phyloP scores from a whole-genome alignment of 108 stramenopile species.

The Skeletonema potamos region DNA sequence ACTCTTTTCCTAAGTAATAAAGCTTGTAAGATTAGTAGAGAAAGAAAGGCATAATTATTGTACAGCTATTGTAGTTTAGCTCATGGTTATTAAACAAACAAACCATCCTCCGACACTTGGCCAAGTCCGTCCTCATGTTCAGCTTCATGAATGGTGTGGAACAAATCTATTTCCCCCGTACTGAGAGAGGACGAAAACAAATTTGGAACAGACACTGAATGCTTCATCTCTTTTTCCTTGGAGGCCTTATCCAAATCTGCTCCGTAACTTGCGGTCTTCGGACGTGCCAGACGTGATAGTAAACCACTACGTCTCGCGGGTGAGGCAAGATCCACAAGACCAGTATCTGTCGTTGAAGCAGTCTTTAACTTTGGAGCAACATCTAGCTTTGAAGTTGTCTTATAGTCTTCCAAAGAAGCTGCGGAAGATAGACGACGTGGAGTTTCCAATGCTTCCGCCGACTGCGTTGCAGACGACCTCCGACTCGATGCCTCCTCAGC shows the following conservation, averaged over 20 bases:
- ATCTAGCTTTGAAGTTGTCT: background rate
- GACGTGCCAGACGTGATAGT: slow-evolving; percentile 34
- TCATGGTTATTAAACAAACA: background rate
- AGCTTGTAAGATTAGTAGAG: slow-evolving; percentile 8
- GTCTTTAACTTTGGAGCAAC: background rate
- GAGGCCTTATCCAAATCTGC: slow-evolving; percentile 27
- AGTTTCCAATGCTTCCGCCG: background rate
- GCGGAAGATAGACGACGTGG: slow-evolving; percentile 5
- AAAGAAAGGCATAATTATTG: background rate
- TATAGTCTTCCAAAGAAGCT: background rate
- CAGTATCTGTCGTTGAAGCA: background rate
- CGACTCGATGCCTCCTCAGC: slow-evolving; percentile 20
- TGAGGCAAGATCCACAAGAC: slow-evolving; percentile 3
- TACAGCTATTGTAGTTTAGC: background rate
- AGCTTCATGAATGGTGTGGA: background rate
- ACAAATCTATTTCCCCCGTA: background rate
- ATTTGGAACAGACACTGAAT: slow-evolving; percentile 27
- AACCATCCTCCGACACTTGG: background rate
- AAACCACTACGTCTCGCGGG: slow-evolving; percentile 17
- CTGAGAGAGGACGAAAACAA: background rate
- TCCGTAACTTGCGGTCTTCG: slow-evolving; percentile 18
- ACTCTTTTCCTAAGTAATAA: background rate
- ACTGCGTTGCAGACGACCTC: slow-evolving; percentile 1
- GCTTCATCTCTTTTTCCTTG: slow-evolving; percentile 3
- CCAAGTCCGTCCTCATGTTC: background rate